phyloP scores from a whole-genome alignment of 2,329 filamentous ascomycete genomes.

The Ilyonectria destructans region DNA sequence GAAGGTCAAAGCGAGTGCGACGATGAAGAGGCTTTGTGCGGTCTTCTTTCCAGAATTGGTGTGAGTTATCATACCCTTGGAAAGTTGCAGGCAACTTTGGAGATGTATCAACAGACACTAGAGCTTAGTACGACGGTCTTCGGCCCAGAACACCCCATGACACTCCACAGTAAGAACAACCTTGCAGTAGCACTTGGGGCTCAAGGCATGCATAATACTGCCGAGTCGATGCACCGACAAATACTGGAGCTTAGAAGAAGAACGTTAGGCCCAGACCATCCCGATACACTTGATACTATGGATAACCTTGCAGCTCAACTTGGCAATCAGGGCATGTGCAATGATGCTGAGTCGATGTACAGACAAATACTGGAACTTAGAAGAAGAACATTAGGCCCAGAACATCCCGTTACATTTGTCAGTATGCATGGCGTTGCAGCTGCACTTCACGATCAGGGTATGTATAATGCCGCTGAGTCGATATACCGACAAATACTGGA shows the following conservation, averaged over 20 bases:
- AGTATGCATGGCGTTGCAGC: background rate
- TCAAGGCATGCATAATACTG: slow-evolving; percentile 26
- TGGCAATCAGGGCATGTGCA: too few species aligned
- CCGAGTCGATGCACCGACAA: slow-evolving; percentile 21
- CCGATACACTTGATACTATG: background rate
- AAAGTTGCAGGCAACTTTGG: slow-evolving; percentile 39
- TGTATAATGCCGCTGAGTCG: slow-evolving; percentile 33
- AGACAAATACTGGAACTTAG: background rate
- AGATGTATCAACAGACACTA: background rate
- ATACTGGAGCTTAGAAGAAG: background rate
- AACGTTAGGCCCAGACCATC: background rate
- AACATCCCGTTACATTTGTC: background rate
- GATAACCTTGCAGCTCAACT: too few species aligned
- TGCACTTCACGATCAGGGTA: background rate
- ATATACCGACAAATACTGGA: background rate
- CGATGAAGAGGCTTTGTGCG: background rate
- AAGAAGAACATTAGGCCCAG: background rate
- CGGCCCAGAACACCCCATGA: background rate
- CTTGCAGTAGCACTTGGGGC: background rate
- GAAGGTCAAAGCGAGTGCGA: background rate
- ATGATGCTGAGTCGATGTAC: slow-evolving; percentile 19
- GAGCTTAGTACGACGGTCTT: background rate
- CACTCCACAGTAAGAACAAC: background rate
- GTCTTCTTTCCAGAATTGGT: too few species aligned
- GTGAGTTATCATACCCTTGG: too few species aligned